A percentile compares a stretch with the other conserved stretches of the same genome.
phyloP scores from a whole-genome alignment of 2,329 filamentous ascomycete species.

The Keithomyces neogunnii region DNA sequence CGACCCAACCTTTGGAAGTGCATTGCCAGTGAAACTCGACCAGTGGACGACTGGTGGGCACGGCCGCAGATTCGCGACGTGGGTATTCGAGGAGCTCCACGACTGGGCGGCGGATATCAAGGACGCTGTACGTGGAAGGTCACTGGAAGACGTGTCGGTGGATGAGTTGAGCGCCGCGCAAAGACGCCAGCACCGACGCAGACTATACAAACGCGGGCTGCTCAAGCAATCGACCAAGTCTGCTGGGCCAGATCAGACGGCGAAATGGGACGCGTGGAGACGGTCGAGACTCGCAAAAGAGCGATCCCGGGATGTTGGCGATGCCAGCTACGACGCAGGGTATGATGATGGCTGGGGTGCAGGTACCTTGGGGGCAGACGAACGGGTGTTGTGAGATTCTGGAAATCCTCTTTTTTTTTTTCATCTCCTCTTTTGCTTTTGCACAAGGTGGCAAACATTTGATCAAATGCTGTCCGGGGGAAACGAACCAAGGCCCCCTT shows the following conservation, averaged over 20 bases:
- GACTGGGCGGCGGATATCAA: conserved; percentile 40
- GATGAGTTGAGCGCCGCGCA: conserved; percentile 35
- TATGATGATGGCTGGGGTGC: conserved; percentile 19
- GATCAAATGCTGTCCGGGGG: no score
- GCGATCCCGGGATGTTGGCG: conserved; percentile 27
- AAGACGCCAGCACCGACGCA: conserved; percentile 39
- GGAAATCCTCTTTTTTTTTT: conserved; percentile 11
- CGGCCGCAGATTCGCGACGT: conserved; percentile 31
- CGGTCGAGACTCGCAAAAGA: conserved; percentile 31
- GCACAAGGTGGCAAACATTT: no score
- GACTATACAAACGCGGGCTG: conserved; percentile 40
- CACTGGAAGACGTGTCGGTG: conserved; percentile 36
- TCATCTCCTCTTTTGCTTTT: neutral
- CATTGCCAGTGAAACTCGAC: conserved; percentile 54
- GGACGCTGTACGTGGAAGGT: conserved; percentile 36
- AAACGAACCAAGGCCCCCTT: no score
- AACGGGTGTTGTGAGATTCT: conserved; percentile 10
- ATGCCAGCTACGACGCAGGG: conserved; percentile 28
- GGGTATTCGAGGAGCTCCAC: conserved; percentile 31
- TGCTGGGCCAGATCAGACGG: conserved; percentile 29
- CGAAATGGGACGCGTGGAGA: conserved; percentile 37
- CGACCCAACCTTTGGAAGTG: conserved; percentile 52
- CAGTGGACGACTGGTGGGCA: conserved; percentile 49
- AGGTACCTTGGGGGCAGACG: conserved; percentile 18
- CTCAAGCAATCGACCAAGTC: conserved; percentile 23